Conservation (phyloP, 257 asterid genomes). For the Solanum arcanum region DNA sequence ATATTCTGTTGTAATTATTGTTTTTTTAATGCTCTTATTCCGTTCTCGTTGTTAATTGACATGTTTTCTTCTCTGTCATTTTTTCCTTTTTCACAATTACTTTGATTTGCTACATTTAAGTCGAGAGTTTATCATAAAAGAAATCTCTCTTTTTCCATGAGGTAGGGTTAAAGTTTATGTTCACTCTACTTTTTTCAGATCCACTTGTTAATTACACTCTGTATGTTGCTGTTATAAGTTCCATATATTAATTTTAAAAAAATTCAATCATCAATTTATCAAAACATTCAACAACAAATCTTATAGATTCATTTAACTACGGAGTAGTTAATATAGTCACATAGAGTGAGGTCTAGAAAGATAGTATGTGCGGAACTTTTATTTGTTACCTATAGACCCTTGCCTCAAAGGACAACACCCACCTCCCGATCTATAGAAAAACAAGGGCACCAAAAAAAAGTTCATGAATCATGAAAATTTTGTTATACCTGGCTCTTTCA, state of each 20-base stretch:
- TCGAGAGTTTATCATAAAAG: too few species aligned
- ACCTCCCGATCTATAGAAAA: background rate
- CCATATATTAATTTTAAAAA: accelerated
- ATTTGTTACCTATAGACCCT: too few species aligned
- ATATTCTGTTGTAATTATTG: too few species aligned
- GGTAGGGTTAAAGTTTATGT: background rate
- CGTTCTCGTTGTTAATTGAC: background rate
- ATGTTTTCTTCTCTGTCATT: too few species aligned
- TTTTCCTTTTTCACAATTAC: too few species aligned
- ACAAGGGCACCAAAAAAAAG: background rate
- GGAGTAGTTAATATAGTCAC: background rate
- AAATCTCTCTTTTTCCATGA: background rate
- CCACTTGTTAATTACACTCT: background rate
- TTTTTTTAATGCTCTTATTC: background rate
- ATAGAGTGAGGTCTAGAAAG: background rate
- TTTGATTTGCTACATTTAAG: background rate
- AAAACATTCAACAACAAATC: too few species aligned
- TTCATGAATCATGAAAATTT: background rate
- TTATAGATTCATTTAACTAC: background rate
- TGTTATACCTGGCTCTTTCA: background rate
- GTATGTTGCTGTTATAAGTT: background rate
- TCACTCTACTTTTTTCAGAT: too few species aligned
- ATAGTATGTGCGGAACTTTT: too few species aligned
- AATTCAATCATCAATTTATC: background rate
- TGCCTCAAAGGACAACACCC: background rate